These are phyloP conservation scores for Vickermania spadyakhi DNA, from an alignment of 208 protist species.

Conservation along the genomic window DNA sequence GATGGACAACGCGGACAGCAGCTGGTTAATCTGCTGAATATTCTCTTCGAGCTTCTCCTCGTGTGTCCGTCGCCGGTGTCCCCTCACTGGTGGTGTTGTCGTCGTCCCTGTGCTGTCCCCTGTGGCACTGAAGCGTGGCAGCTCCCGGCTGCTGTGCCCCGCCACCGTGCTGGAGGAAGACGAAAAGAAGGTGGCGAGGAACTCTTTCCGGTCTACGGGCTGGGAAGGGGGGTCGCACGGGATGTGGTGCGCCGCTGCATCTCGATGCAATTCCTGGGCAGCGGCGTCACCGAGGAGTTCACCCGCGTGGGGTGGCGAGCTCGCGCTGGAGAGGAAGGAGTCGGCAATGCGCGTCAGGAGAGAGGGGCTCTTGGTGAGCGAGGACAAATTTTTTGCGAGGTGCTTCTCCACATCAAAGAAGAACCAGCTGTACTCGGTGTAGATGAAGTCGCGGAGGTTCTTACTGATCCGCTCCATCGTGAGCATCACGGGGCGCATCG, in stretches of 20 bases:
- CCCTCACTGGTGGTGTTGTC: no score
- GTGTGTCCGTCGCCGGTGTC: background rate
- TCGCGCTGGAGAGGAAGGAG: background rate
- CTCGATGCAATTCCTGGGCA: background rate
- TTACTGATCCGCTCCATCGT: background rate
- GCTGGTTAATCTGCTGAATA: background rate
- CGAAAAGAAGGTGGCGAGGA: background rate
- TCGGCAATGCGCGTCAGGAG: background rate
- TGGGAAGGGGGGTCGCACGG: background rate
- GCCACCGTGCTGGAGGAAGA: background rate
- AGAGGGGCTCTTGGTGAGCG: background rate
- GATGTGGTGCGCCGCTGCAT: background rate
- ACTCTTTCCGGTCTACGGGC: background rate
- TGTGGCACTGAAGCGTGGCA: background rate
- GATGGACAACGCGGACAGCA: background rate
- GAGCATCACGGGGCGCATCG: background rate
- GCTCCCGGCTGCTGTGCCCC: background rate
- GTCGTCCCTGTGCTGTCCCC: background rate
- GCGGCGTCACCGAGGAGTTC: background rate
- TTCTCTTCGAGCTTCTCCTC: background rate
- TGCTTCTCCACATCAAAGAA: background rate
- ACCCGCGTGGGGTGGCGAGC: background rate
- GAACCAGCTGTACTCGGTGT: background rate
- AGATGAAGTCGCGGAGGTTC: background rate
- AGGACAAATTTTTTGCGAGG: background rate